These are phyloP conservation scores for Edaphochlamys debaryana DNA, from an alignment of 139 green algal species.

Conservation along the genomic window DNA sequence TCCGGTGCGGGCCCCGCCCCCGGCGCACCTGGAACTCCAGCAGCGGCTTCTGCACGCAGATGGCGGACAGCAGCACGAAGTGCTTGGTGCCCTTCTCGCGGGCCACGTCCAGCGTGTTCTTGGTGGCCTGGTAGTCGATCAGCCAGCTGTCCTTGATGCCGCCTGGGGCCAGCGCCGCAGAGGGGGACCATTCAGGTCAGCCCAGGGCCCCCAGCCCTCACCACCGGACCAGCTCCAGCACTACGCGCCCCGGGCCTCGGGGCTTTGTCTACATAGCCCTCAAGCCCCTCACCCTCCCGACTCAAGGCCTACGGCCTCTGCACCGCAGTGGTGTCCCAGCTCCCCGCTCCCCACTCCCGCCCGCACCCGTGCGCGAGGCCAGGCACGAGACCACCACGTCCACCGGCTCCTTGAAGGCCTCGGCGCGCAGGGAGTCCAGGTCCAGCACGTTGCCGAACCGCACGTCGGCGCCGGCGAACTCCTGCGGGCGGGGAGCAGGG, in stretches of 20 bases:
- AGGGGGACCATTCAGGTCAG: no score
- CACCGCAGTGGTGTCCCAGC: no score
- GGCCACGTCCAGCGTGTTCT: conserved; percentile 89
- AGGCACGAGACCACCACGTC: conserved; percentile 99
- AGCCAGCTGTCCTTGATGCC: conserved; percentile 94
- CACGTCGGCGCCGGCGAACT: conserved; percentile 88
- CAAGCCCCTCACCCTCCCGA: no score
- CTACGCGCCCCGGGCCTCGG: no score
- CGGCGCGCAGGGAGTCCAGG: conserved; percentile 62
- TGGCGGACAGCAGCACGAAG: conserved; percentile 97
- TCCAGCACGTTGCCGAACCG: conserved; percentile 90
- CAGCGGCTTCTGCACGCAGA: conserved; percentile 99
- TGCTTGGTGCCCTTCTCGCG: conserved; percentile 76
- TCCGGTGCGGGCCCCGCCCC: no score
- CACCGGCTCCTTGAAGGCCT: conserved; percentile 81
- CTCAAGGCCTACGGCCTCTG: no score
- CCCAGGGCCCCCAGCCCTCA: no score
- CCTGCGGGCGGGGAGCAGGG: no score
- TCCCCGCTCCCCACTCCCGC: no score
- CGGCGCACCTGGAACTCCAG: conserved; percentile 98
- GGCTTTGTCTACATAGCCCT: no score
- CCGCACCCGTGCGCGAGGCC: conserved; percentile 88
- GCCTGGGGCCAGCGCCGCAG: no score
- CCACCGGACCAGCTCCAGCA: no score
- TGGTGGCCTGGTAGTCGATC: conserved; percentile 97